Evolutionary conservation across 129 eudicot species (phyloP).

Genomic region (Artemisia argyi): DNA sequence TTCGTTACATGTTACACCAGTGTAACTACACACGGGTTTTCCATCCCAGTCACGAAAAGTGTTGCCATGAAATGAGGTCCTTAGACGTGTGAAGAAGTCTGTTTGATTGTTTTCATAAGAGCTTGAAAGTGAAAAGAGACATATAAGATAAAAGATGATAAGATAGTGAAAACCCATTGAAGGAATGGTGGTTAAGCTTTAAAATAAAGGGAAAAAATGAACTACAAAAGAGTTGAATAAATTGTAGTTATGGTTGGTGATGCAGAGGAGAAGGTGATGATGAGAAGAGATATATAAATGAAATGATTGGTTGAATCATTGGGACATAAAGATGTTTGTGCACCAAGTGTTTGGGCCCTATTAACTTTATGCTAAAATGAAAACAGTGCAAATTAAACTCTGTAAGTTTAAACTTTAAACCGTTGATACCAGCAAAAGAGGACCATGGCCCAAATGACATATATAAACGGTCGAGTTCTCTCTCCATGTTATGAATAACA

Average conservation of each 20-base stretch:
- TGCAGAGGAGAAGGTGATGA: conserved; percentile 46
- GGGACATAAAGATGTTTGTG: conserved; percentile 32
- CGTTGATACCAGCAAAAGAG: no score
- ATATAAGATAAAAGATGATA: conserved; percentile 31
- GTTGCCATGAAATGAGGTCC: conserved; percentile 48
- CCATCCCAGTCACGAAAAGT: conserved; percentile 50
- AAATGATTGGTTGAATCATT: conserved; percentile 49
- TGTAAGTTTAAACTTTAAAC: no score
- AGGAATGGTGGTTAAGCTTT: conserved; percentile 9
- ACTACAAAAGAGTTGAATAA: conserved; percentile 8
- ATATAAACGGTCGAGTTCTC: no score
- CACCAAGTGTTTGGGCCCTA: conserved; percentile 3
- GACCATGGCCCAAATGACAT: neutral
- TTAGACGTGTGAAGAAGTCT: conserved; percentile 60
- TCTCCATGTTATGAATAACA: no score
- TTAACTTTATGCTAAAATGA: neutral
- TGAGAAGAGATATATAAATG: conserved; percentile 67
- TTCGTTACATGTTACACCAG: conserved; percentile 62
- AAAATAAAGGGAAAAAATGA: conserved; percentile 8
- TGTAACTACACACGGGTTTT: conserved; percentile 45
- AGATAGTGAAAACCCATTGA: conserved; percentile 43
- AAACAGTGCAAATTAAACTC: no score
- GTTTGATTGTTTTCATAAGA: conserved; percentile 41
- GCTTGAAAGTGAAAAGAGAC: conserved; percentile 36
- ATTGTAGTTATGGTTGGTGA: conserved; percentile 36